Base-by-base conservation (phyloP, 1,139 yeast species). In the Taphrina populina region DNA sequence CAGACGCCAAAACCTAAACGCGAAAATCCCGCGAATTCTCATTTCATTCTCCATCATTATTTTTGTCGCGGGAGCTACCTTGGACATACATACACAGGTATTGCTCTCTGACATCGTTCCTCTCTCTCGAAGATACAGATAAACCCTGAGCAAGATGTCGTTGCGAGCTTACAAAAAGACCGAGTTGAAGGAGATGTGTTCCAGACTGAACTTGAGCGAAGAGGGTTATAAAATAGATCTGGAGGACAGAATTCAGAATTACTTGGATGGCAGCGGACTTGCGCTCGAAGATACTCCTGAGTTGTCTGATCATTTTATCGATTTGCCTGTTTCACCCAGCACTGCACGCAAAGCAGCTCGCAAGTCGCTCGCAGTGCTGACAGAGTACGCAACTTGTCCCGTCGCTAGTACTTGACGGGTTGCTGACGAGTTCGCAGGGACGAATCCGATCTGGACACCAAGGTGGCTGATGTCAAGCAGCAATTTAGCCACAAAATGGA, bases 321-420 rank as follows among this genome's bases (percentile, higher is more conserved):
- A 52, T 24, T 32, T 34, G 37, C 54, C 54, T 4, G 34, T 37
- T n/a, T 49, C 54, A 33, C 54, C 54, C 5, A 39, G 46, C 35
- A 49, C 54, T 8, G 54, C 54, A 13, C 24, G 34, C 7, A 49
- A 49, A 23, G 47, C 47, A 6, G 46, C 56, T n/a, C 49, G 56
- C 26, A 44, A 41, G 43, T 44, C 51, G 7, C 10, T 41, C 32
- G 41, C 44, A 6, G 20, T 46, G 8, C 11, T 36, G n/a, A 23
- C 51, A 11, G 52, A 26, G 52, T 34, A 23, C 24, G 52, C 11
- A n/a, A 30, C 4, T 13, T 10, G 8, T 6, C 4, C 24, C 13
- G 15, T 27, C 23, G 10, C 47, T 10, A 15, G 5, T 27, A 23
- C 11, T 11, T 7, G 26, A 7, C 11, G 40, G 44, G 36, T 43